A percentile compares a stretch with the other conserved stretches of the same genome.
phyloP scores from a whole-genome alignment of 2,329 filamentous ascomycete genomes.

The Spiromastix sp. region DNA sequence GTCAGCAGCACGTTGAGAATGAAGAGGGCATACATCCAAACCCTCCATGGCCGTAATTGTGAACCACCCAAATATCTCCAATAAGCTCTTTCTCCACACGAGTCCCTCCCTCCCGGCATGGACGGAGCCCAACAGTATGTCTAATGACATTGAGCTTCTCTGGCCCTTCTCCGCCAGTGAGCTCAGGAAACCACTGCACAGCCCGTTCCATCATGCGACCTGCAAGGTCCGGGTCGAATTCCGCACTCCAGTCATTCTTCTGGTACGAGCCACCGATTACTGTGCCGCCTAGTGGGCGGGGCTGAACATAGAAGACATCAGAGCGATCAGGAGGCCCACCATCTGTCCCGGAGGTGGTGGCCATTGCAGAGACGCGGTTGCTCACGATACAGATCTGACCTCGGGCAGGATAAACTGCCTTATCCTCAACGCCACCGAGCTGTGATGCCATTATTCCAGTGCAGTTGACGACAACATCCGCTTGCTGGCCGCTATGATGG shows the following conservation, averaged over 20 bases:
- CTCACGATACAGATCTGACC: constrained; percentile 69
- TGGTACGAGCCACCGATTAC: constrained; percentile 70
- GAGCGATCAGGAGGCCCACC: constrained; percentile 55
- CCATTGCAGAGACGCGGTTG: constrained; percentile 59
- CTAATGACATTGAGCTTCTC: constrained; percentile 58
- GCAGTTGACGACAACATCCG: constrained; percentile 63
- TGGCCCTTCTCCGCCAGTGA: constrained; percentile 55
- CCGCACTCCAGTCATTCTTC: constrained; percentile 60
- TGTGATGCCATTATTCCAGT: constrained; percentile 61
- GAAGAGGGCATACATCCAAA: constrained; percentile 56
- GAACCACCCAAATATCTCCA: constrained; percentile 55
- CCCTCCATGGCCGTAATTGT: constrained; percentile 70
- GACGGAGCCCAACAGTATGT: constrained; percentile 65
- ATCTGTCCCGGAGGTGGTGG: constrained; percentile 54
- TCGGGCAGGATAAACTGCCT: constrained; percentile 56
- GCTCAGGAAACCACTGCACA: constrained; percentile 52
- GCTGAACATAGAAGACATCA: constrained; percentile 66
- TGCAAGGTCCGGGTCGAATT: constrained; percentile 61
- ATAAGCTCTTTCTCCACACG: constrained; percentile 59
- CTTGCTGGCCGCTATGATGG: constrained; percentile 44
- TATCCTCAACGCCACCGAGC: constrained; percentile 67
- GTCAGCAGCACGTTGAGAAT: too few relatives aligned
- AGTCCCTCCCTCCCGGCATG: constrained; percentile 57
- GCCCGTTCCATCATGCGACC: constrained; percentile 68
- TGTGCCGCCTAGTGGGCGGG: constrained; percentile 58